Percentiles rank a stretch among this genome's conserved stretches.
These are phyloP conservation scores for Aureobasidium lini DNA, from an alignment of 2,329 filamentous ascomycete genomes.

Conservation along the genomic window DNA sequence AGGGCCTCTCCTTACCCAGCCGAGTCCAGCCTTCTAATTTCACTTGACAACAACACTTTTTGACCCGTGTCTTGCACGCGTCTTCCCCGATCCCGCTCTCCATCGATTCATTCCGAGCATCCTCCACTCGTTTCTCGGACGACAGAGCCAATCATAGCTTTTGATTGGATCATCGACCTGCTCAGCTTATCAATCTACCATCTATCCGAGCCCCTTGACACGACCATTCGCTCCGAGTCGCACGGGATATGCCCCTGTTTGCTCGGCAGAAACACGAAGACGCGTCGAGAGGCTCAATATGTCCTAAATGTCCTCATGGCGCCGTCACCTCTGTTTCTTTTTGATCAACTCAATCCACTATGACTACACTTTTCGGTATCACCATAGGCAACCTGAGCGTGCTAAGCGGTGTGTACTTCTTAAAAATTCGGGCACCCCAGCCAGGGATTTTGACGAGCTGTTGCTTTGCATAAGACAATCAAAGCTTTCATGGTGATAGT, in stretches of 20 bases:
- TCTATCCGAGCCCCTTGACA: neutral
- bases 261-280: neutral
- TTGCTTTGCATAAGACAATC: too few species aligned
- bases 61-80: neutral
- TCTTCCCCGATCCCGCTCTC: neutral
- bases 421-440: too few species aligned
- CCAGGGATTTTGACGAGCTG: too few species aligned
- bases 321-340: neutral
- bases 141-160: constrained; percentile 4
- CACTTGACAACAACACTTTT: neutral
- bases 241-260: too few species aligned
- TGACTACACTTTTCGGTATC: neutral
- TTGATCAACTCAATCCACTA: neutral
- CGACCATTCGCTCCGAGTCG: neutral
- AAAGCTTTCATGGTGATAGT: too few species aligned
- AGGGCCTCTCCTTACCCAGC: neutral
- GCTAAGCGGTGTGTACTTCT: too few species aligned
- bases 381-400: too few species aligned
- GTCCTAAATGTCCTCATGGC: neutral
- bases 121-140: neutral
- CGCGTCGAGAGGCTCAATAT: neutral
- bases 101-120: neutral
- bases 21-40: neutral
- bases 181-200: constrained; percentile 8
- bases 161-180: neutral